Percentiles rank a stretch among this genome's conserved stretches.
These are phyloP conservation scores for Tulasnella calospora DNA, from an alignment of 768 basidiomycete genomes.

Conservation along the genomic window DNA sequence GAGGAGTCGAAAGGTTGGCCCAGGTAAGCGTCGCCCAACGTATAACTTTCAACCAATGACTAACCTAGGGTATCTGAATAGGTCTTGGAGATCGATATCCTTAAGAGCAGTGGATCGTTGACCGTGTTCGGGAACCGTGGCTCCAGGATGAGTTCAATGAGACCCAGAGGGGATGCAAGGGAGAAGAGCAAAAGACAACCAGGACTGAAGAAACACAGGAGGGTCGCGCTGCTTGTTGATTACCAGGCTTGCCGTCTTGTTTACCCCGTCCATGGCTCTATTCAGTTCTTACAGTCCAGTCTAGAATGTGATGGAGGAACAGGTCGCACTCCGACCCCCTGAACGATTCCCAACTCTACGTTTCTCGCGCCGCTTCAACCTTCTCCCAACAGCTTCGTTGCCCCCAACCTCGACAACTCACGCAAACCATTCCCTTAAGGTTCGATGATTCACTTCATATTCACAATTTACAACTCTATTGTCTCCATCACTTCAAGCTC, in stretches of 20 bases:
- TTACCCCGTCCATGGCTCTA: background rate
- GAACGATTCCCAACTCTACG: background rate
- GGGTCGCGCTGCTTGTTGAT: background rate
- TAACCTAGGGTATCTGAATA: background rate
- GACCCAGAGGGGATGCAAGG: background rate
- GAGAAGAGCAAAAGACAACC: background rate
- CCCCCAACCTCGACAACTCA: too few relatives aligned
- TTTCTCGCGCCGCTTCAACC: background rate
- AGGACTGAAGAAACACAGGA: background rate
- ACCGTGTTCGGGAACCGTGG: too few relatives aligned
- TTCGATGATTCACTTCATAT: too few relatives aligned
- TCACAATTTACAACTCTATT: too few relatives aligned
- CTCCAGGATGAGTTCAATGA: background rate
- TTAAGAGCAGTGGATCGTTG: background rate
- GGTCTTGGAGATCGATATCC: too few relatives aligned
- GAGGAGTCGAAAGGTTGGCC: background rate
- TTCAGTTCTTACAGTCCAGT: conserved; percentile 1
- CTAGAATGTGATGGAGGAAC: background rate
- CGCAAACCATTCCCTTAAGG: too few relatives aligned
- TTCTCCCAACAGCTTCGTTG: background rate
- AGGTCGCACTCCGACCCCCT: background rate
- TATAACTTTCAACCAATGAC: background rate
- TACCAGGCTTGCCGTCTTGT: background rate
- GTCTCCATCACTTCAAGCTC: too few relatives aligned
- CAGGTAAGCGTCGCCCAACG: background rate